Base-by-base conservation (phyloP, 345 rosid species). In the Brassica nigra region DNA sequence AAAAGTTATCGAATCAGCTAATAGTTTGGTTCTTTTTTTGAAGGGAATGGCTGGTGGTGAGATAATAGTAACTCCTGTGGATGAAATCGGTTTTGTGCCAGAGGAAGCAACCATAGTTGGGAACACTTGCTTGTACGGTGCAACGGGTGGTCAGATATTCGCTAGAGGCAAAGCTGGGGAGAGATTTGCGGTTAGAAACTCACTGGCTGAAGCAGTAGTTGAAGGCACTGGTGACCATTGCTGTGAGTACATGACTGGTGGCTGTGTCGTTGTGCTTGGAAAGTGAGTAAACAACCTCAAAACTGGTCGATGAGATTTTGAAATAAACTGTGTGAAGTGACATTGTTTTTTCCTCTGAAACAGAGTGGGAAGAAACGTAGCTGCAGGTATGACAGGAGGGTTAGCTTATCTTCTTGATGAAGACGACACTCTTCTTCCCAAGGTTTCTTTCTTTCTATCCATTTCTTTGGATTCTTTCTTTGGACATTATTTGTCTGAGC, bases 11-110 rank as follows among this genome's bases (percentile, higher is more conserved):
- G 10, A 59, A 39, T 39, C 6, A 3, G 47, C 15, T 1, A 57
- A 81, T 62, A 58, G 84, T 31, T 37, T 42, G 57, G 14, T 76
- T 27, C 79, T 81, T 54, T 44, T 75, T 74, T 70, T 23, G 2
- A 65, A 95, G 99, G 97, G 99, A 78, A 95, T 95, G 94, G 99
- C 99, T 47, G 99, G 99, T 71, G 97, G 99, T 77, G 99, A 93
- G 83, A 33, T 95, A 85, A 95, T 93, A 11, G 93, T 95, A 76
- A 88, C 89, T 68, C 95, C 99, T 6, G 90, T 88, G 36, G 96
- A 93, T 28, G 71, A 70, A 57, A 85, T 87, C 18, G 99, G 99
- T 9, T 95, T 93, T 86, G 85, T 78, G 74, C 96, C 98, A 0
- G 99, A 95, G 84, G 93, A 95, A 66, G 98, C 99, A 69, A 78